These are phyloP conservation scores for Lecanoromycetidae sp. DNA, from an alignment of 2,329 filamentous ascomycete species.

Conservation along the genomic window DNA sequence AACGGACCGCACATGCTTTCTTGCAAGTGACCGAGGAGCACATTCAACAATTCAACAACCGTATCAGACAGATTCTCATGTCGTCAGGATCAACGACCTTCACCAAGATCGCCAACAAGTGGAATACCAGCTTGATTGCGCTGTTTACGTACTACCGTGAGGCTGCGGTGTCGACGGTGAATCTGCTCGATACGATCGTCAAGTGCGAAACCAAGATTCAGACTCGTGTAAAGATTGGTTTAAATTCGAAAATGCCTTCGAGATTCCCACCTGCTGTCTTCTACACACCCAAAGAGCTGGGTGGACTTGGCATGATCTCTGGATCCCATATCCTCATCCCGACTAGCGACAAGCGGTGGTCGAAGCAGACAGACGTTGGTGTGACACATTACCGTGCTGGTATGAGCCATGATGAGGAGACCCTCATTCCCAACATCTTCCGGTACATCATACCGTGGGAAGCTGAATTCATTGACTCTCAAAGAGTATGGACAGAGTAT, in stretches of 20 bases:
- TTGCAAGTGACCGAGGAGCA: constrained; percentile 96
- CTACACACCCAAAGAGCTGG: constrained; percentile 95
- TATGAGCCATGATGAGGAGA: constrained; percentile 98
- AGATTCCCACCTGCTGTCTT: constrained; percentile 97
- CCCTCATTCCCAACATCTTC: constrained; percentile 96
- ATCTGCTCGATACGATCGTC: constrained; percentile 90
- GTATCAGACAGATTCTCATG: constrained; percentile 97
- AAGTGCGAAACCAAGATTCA: constrained; percentile 99
- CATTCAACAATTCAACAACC: constrained; percentile 97
- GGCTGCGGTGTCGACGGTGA: constrained; percentile 88
- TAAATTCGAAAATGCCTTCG: constrained; percentile 99
- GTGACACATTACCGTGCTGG: constrained; percentile 94
- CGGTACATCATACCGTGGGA: constrained; percentile 99
- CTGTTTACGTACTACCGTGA: constrained; percentile 98
- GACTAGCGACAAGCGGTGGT: constrained; percentile 95
- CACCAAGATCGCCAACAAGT: constrained; percentile 99
- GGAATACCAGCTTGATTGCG: constrained; percentile 95
- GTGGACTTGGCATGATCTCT: constrained; percentile 96
- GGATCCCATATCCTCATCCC: constrained; percentile 96
- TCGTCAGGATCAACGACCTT: constrained; percentile 98
- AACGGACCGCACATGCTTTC: constrained; percentile 94
- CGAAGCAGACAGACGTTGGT: constrained; percentile 91
- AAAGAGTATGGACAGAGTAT: constrained; percentile 98
- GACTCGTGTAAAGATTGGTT: constrained; percentile 92
- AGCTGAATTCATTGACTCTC: constrained; percentile 96